Evolutionary conservation across 257 asterid species (phyloP).

Genomic region (Hygrophila difformis): DNA sequence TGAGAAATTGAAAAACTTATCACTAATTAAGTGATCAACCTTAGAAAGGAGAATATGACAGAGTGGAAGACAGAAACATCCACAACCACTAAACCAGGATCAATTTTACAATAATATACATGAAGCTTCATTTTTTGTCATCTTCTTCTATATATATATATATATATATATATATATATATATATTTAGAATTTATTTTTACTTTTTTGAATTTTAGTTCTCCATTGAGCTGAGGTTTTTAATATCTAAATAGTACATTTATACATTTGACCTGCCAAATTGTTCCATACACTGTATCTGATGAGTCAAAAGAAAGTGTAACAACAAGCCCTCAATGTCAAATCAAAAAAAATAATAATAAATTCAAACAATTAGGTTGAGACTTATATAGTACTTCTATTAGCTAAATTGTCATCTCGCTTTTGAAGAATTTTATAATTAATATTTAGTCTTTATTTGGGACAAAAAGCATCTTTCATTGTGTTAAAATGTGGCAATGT

Average conservation of each 20-base stretch:
- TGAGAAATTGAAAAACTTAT: slow-evolving; percentile 38
- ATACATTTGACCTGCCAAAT: slow-evolving; percentile 16
- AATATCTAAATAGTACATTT: background rate
- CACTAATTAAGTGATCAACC: slow-evolving; percentile 23
- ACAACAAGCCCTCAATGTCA: slow-evolving; percentile 10
- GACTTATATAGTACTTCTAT: no score
- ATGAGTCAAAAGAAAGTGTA: slow-evolving; percentile 25
- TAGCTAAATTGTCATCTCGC: no score
- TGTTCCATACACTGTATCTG: slow-evolving; percentile 28
- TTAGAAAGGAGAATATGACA: slow-evolving; percentile 23
- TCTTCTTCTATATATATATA: slow-evolving; percentile 6
- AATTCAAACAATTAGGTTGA: no score
- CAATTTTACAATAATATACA: slow-evolving; percentile 1
- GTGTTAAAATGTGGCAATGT: no score
- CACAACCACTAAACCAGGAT: slow-evolving; percentile 22
- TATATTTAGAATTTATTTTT: background rate
- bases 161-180: no score
- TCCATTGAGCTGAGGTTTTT: background rate
- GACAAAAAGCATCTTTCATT: no score
- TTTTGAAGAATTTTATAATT: no score
- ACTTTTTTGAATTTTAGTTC: background rate
- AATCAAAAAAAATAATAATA: slow-evolving; percentile 1
- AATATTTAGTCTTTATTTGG: no score
- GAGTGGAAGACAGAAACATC: slow-evolving; percentile 45
- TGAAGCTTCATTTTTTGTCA: slow-evolving; percentile 13